Conservation (phyloP, 1,284 basidiomycete species). For the Meripilus lineatus region DNA sequence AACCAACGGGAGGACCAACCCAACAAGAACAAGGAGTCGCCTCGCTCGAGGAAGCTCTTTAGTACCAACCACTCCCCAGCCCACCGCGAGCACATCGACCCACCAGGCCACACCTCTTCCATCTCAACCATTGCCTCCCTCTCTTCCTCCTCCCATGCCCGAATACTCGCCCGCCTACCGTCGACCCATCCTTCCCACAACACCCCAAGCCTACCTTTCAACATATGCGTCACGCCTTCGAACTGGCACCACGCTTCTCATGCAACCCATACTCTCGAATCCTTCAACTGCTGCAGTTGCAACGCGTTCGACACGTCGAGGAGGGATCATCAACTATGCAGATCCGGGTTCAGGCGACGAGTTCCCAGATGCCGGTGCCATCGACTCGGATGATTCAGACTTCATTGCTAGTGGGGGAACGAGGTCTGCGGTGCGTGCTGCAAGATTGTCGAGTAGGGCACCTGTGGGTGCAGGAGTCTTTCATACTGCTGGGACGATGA, state of each 20-base stretch:
- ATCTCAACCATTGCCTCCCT: slow-evolving; percentile 17
- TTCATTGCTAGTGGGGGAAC: slow-evolving; percentile 50
- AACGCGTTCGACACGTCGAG: slow-evolving; percentile 46
- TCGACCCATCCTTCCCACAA: slow-evolving; percentile 48
- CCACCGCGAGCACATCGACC: slow-evolving; percentile 9
- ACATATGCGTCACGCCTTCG: slow-evolving; percentile 90
- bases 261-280: slow-evolving; percentile 77
- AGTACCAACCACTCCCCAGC: slow-evolving; percentile 17
- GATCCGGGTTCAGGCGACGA: slow-evolving; percentile 84
- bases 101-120: slow-evolving; percentile 7
- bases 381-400: slow-evolving; percentile 75
- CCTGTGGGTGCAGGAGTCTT: slow-evolving; percentile 34
- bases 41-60: slow-evolving; percentile 32
- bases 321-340: slow-evolving; percentile 79
- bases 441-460: slow-evolving; percentile 31
- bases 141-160: slow-evolving; percentile 25
- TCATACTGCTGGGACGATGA: slow-evolving; percentile 21
- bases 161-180: slow-evolving; percentile 11
- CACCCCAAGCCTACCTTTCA: slow-evolving; percentile 72
- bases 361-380: slow-evolving; percentile 69
- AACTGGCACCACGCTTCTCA: slow-evolving; percentile 86
- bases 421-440: slow-evolving; percentile 36
- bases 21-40: slow-evolving; percentile 29
- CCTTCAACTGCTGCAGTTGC: slow-evolving; percentile 33
- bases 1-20: slow-evolving; percentile 30